Evolutionary conservation across 1,139 yeast species (phyloP).

Genomic region (Eremothecium sinecaudum): DNA sequence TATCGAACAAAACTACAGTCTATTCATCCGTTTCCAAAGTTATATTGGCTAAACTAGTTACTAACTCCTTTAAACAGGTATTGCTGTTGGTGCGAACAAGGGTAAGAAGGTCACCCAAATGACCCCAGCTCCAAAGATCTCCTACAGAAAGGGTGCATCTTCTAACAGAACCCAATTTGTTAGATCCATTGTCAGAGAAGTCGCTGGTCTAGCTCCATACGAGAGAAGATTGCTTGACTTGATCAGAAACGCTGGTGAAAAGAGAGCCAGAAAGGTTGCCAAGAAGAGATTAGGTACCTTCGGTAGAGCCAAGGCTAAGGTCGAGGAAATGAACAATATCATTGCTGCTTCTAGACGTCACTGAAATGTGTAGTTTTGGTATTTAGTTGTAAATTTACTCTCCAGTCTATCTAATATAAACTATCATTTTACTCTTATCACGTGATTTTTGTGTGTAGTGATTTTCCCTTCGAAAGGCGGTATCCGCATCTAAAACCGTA

Average conservation of each 20-base stretch:
- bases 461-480: too few species aligned
- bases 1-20: too few species aligned
- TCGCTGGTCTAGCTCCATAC: slow-evolving; percentile 98
- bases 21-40: too few species aligned
- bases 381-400: slow-evolving; percentile 1
- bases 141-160: slow-evolving; percentile 94
- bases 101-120: slow-evolving; percentile 95
- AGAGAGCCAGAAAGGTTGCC: slow-evolving; percentile 99
- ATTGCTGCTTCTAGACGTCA: slow-evolving; percentile 96
- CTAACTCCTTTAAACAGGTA: slow-evolving; percentile 47
- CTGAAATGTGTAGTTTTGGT: slow-evolving; percentile 24
- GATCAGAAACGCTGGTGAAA: slow-evolving; percentile 99
- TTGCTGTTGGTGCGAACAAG: slow-evolving; percentile 98
- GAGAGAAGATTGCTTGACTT: slow-evolving; percentile 99
- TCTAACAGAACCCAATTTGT: slow-evolving; percentile 96
- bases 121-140: slow-evolving; percentile 88
- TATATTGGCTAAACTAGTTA: too few species aligned
- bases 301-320: slow-evolving; percentile 99
- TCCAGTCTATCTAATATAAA: too few species aligned
- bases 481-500: too few species aligned
- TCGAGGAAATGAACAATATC: slow-evolving; percentile 95
- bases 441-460: too few species aligned
- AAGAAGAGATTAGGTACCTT: slow-evolving; percentile 99
- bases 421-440: too few species aligned
- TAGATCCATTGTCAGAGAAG: slow-evolving; percentile 92